phyloP scores from a whole-genome alignment of 2,329 filamentous ascomycete species.

The Penicillium rolfsii region DNA sequence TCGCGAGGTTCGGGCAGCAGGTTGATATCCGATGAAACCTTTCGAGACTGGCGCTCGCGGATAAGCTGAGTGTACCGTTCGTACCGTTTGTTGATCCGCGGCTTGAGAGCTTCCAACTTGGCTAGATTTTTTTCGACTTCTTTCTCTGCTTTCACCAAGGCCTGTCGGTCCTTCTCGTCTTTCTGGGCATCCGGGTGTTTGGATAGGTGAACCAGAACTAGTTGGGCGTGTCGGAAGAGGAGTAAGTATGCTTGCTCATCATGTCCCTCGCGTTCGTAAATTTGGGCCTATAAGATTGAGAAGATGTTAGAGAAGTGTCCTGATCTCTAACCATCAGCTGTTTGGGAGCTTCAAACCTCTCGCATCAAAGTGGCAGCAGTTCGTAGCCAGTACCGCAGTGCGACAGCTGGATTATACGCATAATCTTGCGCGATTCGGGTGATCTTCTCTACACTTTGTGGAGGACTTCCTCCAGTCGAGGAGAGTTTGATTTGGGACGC shows the following conservation, averaged over 20 bases:
- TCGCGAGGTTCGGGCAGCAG: conserved; percentile 22
- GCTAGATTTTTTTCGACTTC: conserved; percentile 67
- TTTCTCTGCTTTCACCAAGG: conserved; percentile 60
- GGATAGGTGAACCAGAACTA: conserved; percentile 76
- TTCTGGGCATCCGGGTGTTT: conserved; percentile 73
- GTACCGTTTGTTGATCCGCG: conserved; percentile 72
- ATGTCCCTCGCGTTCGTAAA: conserved; percentile 84
- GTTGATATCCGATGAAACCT: conserved; percentile 30
- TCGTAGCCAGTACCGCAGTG: conserved; percentile 78
- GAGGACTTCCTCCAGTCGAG: conserved; percentile 49
- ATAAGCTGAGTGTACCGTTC: conserved; percentile 65
- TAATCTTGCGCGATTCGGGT: conserved; percentile 75
- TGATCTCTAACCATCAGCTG: neutral
- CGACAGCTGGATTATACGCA: conserved; percentile 75
- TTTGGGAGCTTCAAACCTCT: conserved; percentile 63
- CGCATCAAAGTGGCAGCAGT: conserved; percentile 78
- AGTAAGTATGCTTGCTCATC: conserved; percentile 87
- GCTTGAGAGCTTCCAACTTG: conserved; percentile 77
- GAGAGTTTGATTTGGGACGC: conserved; percentile 28
- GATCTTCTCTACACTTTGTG: conserved; percentile 77
- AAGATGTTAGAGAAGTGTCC: neutral
- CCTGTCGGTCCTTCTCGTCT: conserved; percentile 61
- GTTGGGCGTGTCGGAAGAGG: conserved; percentile 82
- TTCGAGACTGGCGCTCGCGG: conserved; percentile 50
- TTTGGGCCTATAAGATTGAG: conserved; percentile 64